These are phyloP conservation scores for Pythium aristosporum DNA, from an alignment of 352 stramenopile genomes.

Conservation along the genomic window DNA sequence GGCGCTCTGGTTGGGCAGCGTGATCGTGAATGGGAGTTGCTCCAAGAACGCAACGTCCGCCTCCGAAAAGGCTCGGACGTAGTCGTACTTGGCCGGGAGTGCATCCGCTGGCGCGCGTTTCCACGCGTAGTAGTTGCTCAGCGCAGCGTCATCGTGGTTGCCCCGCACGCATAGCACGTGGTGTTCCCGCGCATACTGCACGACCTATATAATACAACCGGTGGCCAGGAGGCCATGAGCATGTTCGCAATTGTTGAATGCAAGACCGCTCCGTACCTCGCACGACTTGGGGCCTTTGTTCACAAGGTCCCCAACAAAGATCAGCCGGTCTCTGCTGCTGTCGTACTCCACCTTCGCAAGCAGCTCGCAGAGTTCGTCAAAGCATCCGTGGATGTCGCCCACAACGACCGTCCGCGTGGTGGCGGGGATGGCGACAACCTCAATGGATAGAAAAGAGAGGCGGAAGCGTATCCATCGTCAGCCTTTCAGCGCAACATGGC, in stretches of 20 bases:
- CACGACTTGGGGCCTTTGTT: slow-evolving; percentile 91
- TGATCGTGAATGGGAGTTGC: slow-evolving; percentile 75
- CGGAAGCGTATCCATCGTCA: slow-evolving; percentile 7
- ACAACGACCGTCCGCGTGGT: slow-evolving; percentile 71
- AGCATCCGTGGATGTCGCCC: slow-evolving; percentile 92
- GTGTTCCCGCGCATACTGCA: slow-evolving; percentile 69
- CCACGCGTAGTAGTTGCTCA: slow-evolving; percentile 60
- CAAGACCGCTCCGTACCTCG: slow-evolving; percentile 30
- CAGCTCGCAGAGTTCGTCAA: slow-evolving; percentile 76
- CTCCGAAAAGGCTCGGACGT: slow-evolving; percentile 52
- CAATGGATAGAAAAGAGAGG: neutral
- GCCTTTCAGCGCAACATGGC: slow-evolving; percentile 9
- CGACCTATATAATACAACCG: slow-evolving; percentile 31
- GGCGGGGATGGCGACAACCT: slow-evolving; percentile 14
- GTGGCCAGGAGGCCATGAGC: neutral
- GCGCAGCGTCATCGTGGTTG: slow-evolving; percentile 80
- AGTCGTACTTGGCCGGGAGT: slow-evolving; percentile 51
- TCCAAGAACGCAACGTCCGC: slow-evolving; percentile 70
- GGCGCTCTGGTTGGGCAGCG: slow-evolving; percentile 53
- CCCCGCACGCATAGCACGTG: slow-evolving; percentile 62
- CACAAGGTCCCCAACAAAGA: slow-evolving; percentile 91
- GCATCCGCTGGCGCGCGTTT: slow-evolving; percentile 13
- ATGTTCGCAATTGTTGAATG: neutral
- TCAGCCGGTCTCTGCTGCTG: slow-evolving; percentile 60
- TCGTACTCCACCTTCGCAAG: slow-evolving; percentile 47